phyloP scores from a whole-genome alignment of 805 yeast species.

The Peterozyma xylosa region DNA sequence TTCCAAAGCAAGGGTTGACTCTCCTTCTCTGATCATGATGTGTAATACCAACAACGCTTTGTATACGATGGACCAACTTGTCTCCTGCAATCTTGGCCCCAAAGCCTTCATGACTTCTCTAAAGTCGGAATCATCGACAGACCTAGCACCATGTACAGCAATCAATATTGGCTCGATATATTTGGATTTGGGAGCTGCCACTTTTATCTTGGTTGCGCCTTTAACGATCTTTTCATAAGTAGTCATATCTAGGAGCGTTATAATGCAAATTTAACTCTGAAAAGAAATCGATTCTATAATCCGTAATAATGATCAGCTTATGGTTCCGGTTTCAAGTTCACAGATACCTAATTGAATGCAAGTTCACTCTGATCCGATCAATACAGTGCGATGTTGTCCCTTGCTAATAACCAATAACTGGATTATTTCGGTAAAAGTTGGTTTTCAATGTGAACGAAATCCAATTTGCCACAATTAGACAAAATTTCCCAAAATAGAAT shows the following conservation, averaged over 20 bases:
- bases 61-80: constrained; percentile 88
- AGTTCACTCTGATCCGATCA: too few relatives aligned
- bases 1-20: constrained; percentile 60
- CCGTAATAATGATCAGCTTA: too few relatives aligned
- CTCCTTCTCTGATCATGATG: constrained; percentile 90
- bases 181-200: constrained; percentile 97
- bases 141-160: constrained; percentile 38
- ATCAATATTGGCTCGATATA: constrained; percentile 88
- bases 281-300: too few relatives aligned
- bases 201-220: constrained; percentile 67
- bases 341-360: too few relatives aligned
- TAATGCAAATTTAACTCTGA: too few relatives aligned
- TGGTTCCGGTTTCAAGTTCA: too few relatives aligned
- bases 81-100: constrained; percentile 55
- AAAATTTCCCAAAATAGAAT: too few relatives aligned
- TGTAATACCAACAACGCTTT: constrained; percentile 81
- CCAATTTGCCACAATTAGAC: too few relatives aligned
- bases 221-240: constrained; percentile 71
- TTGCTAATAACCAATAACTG: too few relatives aligned
- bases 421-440: too few relatives aligned
- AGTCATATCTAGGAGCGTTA: constrained; percentile 30
- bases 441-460: too few relatives aligned
- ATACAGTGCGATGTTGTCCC: too few relatives aligned
- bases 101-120: constrained; percentile 62
- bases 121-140: constrained; percentile 48